phyloP scores from a whole-genome alignment of 2,329 filamentous ascomycete species.

The Tolypocladium ophioglossoides region DNA sequence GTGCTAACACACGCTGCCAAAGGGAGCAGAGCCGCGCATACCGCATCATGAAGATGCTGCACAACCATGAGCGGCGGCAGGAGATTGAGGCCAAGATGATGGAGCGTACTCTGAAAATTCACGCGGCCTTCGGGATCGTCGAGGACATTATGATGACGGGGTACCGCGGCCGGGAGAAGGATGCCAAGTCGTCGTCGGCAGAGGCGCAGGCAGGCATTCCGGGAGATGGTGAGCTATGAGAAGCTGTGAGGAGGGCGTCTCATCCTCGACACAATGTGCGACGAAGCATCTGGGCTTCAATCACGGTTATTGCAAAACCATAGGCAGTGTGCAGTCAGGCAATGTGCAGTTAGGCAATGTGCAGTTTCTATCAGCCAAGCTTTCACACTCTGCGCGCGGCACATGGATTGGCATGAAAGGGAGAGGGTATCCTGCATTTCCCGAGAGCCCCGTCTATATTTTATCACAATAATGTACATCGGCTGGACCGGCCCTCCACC shows the following conservation, averaged over 20 bases:
- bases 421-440: conserved; percentile 3
- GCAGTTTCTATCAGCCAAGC: background rate
- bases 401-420: background rate
- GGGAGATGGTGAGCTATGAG: background rate
- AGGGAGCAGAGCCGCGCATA: background rate
- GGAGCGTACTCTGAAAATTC: conserved; percentile 7
- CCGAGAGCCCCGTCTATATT: conserved; percentile 5
- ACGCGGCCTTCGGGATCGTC: conserved; percentile 9
- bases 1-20: background rate
- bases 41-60: conserved; percentile 29
- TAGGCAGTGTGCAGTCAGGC: too few relatives aligned
- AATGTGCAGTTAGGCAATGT: background rate
- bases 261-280: background rate
- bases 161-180: conserved; percentile 15
- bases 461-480: conserved; percentile 12
- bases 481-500: background rate
- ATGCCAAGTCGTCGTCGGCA: conserved; percentile 6
- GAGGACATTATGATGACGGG: conserved; percentile 20
- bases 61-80: conserved; percentile 12
- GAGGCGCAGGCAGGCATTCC: background rate
- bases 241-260: background rate
- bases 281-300: background rate
- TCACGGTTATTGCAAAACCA: background rate
- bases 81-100: conserved; percentile 17
- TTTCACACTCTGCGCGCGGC: background rate